Evolutionary conservation across 2,329 filamentous ascomycete genomes (phyloP).

Genomic region (Fusarium agapanthi): DNA sequence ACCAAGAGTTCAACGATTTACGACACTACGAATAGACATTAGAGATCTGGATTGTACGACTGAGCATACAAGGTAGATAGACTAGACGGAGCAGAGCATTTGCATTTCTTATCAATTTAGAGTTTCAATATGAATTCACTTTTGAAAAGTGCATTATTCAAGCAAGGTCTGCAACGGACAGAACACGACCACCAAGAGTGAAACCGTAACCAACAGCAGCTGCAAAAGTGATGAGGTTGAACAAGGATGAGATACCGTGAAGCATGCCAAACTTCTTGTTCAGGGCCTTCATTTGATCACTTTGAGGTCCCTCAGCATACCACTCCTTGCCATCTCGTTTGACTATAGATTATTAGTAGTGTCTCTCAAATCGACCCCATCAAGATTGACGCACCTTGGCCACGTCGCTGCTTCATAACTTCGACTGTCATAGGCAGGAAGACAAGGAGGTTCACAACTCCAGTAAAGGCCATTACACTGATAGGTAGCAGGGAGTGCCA

Average conservation of each 20-base stretch:
- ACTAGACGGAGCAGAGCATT: constrained; percentile 6
- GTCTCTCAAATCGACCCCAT: too few relatives aligned
- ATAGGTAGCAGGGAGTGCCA: constrained; percentile 75
- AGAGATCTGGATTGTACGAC: constrained; percentile 5
- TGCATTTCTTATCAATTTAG: constrained; percentile 23
- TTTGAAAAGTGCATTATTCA: constrained; percentile 9
- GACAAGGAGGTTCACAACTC: constrained; percentile 73
- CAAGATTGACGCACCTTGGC: constrained; percentile 70
- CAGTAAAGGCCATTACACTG: constrained; percentile 73
- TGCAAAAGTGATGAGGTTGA: constrained; percentile 78
- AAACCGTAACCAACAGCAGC: constrained; percentile 81
- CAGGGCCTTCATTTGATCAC: constrained; percentile 80
- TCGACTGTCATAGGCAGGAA: constrained; percentile 79
- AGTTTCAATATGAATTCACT: constrained; percentile 1
- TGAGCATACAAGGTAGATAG: background rate
- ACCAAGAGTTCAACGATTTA: constrained; percentile 36
- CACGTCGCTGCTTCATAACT: constrained; percentile 77
- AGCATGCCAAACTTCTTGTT: constrained; percentile 82
- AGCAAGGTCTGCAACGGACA: constrained; percentile 49
- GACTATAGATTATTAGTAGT: constrained; percentile 58
- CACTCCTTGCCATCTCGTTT: constrained; percentile 89
- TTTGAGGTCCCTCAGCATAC: constrained; percentile 81
- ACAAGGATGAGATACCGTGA: constrained; percentile 81
- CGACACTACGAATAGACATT: constrained; percentile 33
- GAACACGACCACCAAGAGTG: constrained; percentile 71